A percentile compares a stretch with the other conserved stretches of the same genome.
phyloP scores from a whole-genome alignment of 225 moss, liverwort and hornwort species.

The Antitrichia curtipendula region DNA sequence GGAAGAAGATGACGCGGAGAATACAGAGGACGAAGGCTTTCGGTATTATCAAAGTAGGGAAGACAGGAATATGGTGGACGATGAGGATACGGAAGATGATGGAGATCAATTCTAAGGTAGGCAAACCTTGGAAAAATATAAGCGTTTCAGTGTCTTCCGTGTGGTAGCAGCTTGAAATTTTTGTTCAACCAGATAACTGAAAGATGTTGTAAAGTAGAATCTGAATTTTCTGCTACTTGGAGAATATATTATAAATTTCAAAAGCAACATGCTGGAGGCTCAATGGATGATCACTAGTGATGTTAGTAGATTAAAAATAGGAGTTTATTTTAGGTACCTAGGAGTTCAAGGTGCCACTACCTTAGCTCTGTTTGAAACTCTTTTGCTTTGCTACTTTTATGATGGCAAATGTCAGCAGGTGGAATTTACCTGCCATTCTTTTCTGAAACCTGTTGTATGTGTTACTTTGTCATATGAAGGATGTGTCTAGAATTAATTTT shows the following conservation, averaged over 20 bases:
- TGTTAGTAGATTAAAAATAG: too few relatives aligned
- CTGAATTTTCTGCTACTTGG: not conserved
- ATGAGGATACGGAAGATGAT: constrained; percentile 96
- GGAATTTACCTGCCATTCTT: not conserved
- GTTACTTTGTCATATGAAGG: not conserved
- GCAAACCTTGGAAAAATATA: not conserved
- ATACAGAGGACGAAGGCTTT: constrained; percentile 72
- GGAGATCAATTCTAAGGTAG: constrained; percentile 30
- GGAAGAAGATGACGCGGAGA: constrained; percentile 78
- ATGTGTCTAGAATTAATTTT: not conserved
- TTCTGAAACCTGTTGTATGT: not conserved
- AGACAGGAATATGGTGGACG: constrained; percentile 23
- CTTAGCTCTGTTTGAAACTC: not conserved
- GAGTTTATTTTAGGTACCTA: not conserved
- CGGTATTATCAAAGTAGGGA: constrained; percentile 4
- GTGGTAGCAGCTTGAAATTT: not conserved
- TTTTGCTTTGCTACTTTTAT: not conserved
- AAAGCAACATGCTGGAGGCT: not conserved
- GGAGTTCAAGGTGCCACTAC: not conserved
- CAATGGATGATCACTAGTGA: too few relatives aligned
- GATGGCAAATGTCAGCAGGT: not conserved
- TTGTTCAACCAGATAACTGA: not conserved
- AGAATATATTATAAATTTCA: not conserved
- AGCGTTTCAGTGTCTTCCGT: not conserved
- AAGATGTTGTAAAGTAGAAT: not conserved